Base-by-base conservation (phyloP, 1,284 basidiomycete species). In the Ceratobasidium sp. region DNA sequence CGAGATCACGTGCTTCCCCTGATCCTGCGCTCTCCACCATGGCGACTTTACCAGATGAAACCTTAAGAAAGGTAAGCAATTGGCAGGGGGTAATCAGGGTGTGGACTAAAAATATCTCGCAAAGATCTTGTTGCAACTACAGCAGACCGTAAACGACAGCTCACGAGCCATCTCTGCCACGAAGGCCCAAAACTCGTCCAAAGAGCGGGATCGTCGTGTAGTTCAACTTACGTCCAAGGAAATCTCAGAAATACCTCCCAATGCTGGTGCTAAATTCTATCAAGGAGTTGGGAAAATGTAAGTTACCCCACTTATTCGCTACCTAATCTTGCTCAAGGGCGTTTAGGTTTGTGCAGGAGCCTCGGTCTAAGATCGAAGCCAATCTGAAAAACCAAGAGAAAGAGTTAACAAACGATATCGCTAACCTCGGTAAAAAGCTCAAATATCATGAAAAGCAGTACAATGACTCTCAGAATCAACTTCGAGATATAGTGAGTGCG, bases 231-330 rank as follows among this genome's bases (percentile, higher is more conserved):
- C 95, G 0, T 93, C 93, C 78, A 90, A 92, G 81, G 94, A 95
- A 84, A 91, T 95, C 79, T 87, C 87, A 58, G 86, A 87, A 28
- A 88, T 95, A 67, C 80, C 80, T 7, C 46, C 26, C 3, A 20
- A 42, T 58, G 42, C 70, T 7, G 72, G 71, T 63, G 87, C 90
- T 80, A 94, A 92, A 82, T 86, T 97, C 82, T 97, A 96, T 86
- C 95, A 94, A 82, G 95, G 95, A 64, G 94, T 97, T 69, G 96
- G 96, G 58, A 97, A 97, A 86, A 96, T 96, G 96, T 96, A 81
- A 81, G 91, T 86, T 39, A 55, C 18, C 28, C 23, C 28, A 58
- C 28, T n/a, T 49, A 46, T 51, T n/a, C 26, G 28, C 26, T 46
- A 5, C 39, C 42, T 23, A 56, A 10, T 44, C 53, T n/a, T 18